A percentile compares a stretch with the other conserved stretches of the same genome.
These are phyloP conservation scores for Mucuna pruriens DNA, from an alignment of 306 rosid species.

Conservation along the genomic window DNA sequence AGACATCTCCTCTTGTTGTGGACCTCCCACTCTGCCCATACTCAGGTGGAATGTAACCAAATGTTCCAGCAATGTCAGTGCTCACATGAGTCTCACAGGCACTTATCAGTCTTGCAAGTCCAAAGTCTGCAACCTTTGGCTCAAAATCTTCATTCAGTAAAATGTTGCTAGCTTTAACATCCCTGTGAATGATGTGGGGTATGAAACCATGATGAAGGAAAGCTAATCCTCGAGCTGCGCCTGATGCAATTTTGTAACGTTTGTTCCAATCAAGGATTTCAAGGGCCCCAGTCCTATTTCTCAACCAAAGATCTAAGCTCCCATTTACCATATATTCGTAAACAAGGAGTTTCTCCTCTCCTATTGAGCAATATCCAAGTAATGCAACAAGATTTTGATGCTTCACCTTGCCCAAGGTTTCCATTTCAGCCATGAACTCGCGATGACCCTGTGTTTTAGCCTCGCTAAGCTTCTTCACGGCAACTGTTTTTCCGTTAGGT, in stretches of 20 bases:
- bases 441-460: slow-evolving; percentile 95
- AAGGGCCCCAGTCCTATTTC: slow-evolving; percentile 81
- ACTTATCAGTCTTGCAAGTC: slow-evolving; percentile 90
- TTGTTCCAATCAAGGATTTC: slow-evolving; percentile 86
- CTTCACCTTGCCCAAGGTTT: slow-evolving; percentile 94
- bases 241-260: slow-evolving; percentile 75
- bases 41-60: slow-evolving; percentile 98
- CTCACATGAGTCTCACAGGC: slow-evolving; percentile 95
- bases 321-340: slow-evolving; percentile 96
- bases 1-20: slow-evolving; percentile 90
- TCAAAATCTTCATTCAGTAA: slow-evolving; percentile 85
- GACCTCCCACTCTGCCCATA: slow-evolving; percentile 97
- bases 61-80: slow-evolving; percentile 96
- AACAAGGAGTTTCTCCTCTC: slow-evolving; percentile 93
- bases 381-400: slow-evolving; percentile 86
- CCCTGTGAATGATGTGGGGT: slow-evolving; percentile 97
- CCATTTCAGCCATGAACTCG: slow-evolving; percentile 97
- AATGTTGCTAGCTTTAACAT: slow-evolving; percentile 92
- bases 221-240: slow-evolving; percentile 84
- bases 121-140: slow-evolving; percentile 94
- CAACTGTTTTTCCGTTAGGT: slow-evolving; percentile 76
- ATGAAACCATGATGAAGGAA: slow-evolving; percentile 93
- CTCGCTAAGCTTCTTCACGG: slow-evolving; percentile 93
- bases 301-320: slow-evolving; percentile 94
- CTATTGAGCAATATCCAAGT: slow-evolving; percentile 93